These are phyloP conservation scores for Gryganskiella cystojenkinii DNA, from an alignment of 192 early-diverging fungal species.

Conservation along the genomic window DNA sequence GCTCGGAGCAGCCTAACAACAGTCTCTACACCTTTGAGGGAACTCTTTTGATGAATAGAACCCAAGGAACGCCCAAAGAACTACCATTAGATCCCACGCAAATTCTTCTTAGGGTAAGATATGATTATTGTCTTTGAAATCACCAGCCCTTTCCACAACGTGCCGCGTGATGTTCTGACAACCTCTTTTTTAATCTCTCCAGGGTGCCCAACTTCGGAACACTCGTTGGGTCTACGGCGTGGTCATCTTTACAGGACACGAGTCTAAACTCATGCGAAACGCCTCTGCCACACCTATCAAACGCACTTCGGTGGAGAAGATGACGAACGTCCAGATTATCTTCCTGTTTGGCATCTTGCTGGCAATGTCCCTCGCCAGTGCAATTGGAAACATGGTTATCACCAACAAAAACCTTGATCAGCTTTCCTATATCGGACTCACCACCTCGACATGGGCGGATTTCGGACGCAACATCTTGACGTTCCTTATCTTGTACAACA, in stretches of 20 bases:
- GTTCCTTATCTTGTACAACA: constrained; percentile 98
- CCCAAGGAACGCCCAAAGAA: constrained; percentile 65
- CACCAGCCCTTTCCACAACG: background rate
- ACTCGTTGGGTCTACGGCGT: constrained; percentile 94
- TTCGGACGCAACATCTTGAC: constrained; percentile 94
- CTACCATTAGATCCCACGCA: constrained; percentile 90
- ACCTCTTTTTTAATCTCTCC: background rate
- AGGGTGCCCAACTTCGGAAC: constrained; percentile 93
- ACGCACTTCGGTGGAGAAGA: constrained; percentile 87
- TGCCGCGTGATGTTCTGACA: background rate
- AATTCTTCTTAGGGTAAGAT: constrained; percentile 81
- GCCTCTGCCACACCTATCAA: constrained; percentile 94
- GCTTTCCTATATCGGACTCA: constrained; percentile 26
- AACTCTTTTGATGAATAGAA: constrained; percentile 67
- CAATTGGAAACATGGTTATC: constrained; percentile 82
- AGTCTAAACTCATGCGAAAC: constrained; percentile 98
- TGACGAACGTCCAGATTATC: constrained; percentile 94
- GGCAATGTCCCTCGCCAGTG: constrained; percentile 85
- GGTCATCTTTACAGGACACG: constrained; percentile 97
- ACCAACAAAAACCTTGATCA: constrained; percentile 47
- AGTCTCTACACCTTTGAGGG: constrained; percentile 97
- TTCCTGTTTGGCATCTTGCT: constrained; percentile 92
- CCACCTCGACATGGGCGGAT: constrained; percentile 48
- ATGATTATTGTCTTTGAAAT: background rate
- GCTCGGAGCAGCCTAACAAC: constrained; percentile 96